Base-by-base conservation (phyloP, 768 basidiomycete species). In the Lactarius akahatsu region DNA sequence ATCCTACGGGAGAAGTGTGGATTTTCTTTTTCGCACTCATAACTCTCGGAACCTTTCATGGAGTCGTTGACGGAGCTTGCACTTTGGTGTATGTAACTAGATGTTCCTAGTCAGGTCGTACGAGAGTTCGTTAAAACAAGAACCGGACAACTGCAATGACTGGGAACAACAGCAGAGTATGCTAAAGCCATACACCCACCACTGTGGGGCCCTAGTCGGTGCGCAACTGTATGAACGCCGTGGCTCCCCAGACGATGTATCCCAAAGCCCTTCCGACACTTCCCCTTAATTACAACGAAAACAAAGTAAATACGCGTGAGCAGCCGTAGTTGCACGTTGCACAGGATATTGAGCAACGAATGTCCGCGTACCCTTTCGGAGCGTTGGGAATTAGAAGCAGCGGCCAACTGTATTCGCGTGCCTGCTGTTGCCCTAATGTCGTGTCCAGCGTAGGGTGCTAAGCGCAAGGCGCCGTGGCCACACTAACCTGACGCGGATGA, bases 401-500 rank as follows among this genome's bases (percentile, higher is more conserved):
- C 38, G 57, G 26, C 4, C 59, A 45, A 38, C 28, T 30, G 40
- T 66, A 67, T 23, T 54, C 34, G 30, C 63, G 38, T 26, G 45
- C 57, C 59, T 55, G 61, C 18, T 57, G 55, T 32, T 65, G 63
- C 9, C 54, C 50, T 10, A 57, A 38, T 54, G 61, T 69, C 7
- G 57, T 50, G 18, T 11, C 28, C 28, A 66, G 66, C 3, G 65
- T 50, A 28, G 57, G 59, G 3, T 57, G 58, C 57, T 63, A 16
- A 59, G 32, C 9, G 47, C 50, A 8, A 66, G 57, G 15, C 15
- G 4, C 13, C 2, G 38, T 15, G 54, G 30, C 61, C 61, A 62
- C 20, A 66, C 28, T 32, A n/a, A 40, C 36, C 66, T 69, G 50
- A 69, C 57, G 11, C 65, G 55, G 23, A 69, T 40, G 1, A 59